A percentile compares a stretch with the other conserved stretches of the same genome.
These are phyloP conservation scores for Dionaea muscipula DNA, from an alignment of 179 eudicot species.

Conservation along the genomic window DNA sequence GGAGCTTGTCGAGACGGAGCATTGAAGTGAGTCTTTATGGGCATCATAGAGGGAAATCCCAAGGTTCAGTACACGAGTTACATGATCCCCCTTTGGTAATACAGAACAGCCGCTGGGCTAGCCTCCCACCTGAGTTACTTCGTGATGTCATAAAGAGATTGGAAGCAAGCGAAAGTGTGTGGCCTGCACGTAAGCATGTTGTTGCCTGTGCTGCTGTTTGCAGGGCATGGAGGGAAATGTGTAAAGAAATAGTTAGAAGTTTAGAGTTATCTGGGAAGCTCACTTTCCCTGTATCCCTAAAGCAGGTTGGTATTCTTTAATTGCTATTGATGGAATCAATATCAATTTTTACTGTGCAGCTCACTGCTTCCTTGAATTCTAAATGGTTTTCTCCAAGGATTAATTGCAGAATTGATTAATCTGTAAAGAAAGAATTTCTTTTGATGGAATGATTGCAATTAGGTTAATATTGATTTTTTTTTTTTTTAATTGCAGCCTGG, in stretches of 20 bases:
- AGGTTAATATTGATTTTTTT: not conserved
- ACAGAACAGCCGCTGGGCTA: conserved; percentile 41
- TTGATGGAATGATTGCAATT: not conserved
- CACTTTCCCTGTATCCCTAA: conserved; percentile 90
- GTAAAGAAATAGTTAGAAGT: conserved; percentile 66
- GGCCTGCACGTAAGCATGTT: conserved; percentile 89
- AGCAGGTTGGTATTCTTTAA: conserved; percentile 43
- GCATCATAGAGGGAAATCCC: conserved; percentile 60
- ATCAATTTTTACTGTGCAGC: too few relatives aligned
- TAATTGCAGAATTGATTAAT: not conserved
- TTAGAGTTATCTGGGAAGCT: conserved; percentile 76
- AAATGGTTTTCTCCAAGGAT: not conserved
- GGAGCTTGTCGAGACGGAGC: conserved; percentile 70
- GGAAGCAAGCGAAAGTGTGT: conserved; percentile 83
- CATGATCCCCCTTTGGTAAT: conserved; percentile 48
- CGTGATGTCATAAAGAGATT: conserved; percentile 73
- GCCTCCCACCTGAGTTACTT: conserved; percentile 80
- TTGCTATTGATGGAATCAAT: too few relatives aligned
- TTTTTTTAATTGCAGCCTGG: conserved; percentile 65
- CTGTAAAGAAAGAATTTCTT: not conserved
- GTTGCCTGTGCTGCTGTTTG: conserved; percentile 96
- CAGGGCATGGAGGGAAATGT: conserved; percentile 91
- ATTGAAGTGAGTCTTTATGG: conserved; percentile 58
- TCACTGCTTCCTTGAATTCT: too few relatives aligned
- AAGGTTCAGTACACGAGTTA: conserved; percentile 58